Evolutionary conservation across 768 basidiomycete species (phyloP).

Genomic region (Phlebiopsis flavidoalba): DNA sequence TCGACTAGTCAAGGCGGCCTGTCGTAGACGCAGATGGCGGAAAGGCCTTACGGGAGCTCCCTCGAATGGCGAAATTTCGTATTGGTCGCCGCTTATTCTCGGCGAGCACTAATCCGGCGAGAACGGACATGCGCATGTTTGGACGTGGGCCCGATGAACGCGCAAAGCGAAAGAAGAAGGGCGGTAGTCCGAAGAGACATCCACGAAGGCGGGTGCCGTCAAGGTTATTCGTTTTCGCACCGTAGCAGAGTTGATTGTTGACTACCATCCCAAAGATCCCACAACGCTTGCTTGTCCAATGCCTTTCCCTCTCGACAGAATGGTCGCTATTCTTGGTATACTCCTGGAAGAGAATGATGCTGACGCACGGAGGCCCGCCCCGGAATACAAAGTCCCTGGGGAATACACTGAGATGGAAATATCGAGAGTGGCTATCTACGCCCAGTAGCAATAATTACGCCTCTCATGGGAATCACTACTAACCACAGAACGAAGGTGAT

Average conservation of each 20-base stretch:
- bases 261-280: conserved; percentile 42
- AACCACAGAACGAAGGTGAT: conserved; percentile 40
- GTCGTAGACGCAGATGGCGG: background rate
- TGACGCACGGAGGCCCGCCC: conserved; percentile 40
- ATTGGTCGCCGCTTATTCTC: conserved; percentile 73
- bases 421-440: conserved; percentile 52
- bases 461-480: conserved; percentile 20
- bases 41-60: conserved; percentile 34
- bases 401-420: conserved; percentile 76
- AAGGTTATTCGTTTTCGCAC: conserved; percentile 19
- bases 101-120: conserved; percentile 80
- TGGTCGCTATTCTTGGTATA: conserved; percentile 75
- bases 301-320: conserved; percentile 72
- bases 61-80: conserved; percentile 64
- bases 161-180: conserved; percentile 44
- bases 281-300: conserved; percentile 72
- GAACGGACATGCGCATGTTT: conserved; percentile 80
- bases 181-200: conserved; percentile 26
- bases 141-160: conserved; percentile 43
- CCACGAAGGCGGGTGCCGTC: conserved; percentile 15
- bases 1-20: background rate
- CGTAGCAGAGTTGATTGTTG: background rate
- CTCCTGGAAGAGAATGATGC: conserved; percentile 69
- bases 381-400: conserved; percentile 52
- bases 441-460: conserved; percentile 35